These are phyloP conservation scores for Melastoma malabathricum DNA, from an alignment of 345 rosid species.

Conservation along the genomic window DNA sequence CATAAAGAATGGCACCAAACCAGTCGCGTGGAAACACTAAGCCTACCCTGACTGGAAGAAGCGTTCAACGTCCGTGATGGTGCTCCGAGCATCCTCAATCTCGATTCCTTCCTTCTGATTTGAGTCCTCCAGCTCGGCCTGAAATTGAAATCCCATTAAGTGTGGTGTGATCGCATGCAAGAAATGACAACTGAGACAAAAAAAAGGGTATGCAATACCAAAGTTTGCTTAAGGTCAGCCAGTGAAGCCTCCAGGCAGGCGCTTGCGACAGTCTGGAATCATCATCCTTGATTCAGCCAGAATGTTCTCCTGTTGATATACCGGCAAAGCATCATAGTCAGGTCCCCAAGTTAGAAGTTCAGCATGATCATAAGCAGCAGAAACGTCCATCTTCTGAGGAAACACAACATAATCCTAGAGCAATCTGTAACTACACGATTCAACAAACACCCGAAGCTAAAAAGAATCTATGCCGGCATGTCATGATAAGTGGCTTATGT, in stretches of 20 bases:
- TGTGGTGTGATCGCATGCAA: neutral
- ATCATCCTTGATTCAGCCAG: constrained; percentile 97
- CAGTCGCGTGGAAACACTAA: constrained; percentile 10
- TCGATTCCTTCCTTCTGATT: constrained; percentile 45
- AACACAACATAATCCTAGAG: too few relatives aligned
- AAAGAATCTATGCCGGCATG: too few relatives aligned
- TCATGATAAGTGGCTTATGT: too few relatives aligned
- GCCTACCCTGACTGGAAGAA: constrained; percentile 45
- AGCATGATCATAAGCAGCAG: too few relatives aligned
- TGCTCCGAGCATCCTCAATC: constrained; percentile 51
- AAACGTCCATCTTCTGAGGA: too few relatives aligned
- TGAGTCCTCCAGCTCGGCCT: constrained; percentile 55
- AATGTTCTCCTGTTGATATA: constrained; percentile 65
- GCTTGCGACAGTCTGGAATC: constrained; percentile 86
- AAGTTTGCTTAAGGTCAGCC: constrained; percentile 53
- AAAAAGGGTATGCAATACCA: constrained; percentile 32
- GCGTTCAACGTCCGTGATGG: constrained; percentile 43
- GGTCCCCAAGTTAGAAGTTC: too few relatives aligned
- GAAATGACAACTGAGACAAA: neutral
- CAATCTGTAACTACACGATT: too few relatives aligned
- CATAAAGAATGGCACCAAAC: too few relatives aligned
- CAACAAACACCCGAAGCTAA: too few relatives aligned
- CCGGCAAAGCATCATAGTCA: constrained; percentile 2
- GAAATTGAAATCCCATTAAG: constrained; percentile 8
- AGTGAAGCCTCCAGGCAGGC: constrained; percentile 72